These are phyloP conservation scores for Sordariomycetes sp. DNA, from an alignment of 2,329 filamentous ascomycete genomes.

Conservation along the genomic window DNA sequence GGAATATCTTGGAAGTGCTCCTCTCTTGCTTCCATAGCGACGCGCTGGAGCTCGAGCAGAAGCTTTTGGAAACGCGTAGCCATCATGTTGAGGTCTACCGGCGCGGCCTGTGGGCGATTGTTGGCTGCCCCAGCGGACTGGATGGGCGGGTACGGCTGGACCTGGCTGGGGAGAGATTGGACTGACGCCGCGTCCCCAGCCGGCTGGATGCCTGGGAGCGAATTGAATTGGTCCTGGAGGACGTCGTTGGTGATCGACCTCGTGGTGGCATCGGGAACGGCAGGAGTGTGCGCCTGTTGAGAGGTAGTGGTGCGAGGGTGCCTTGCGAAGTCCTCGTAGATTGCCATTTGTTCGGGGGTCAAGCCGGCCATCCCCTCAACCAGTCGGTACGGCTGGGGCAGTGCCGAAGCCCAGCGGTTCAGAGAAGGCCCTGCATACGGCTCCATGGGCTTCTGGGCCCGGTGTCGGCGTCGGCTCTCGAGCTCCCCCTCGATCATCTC, in stretches of 20 bases:
- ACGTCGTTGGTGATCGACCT: conserved; percentile 50
- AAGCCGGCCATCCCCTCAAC: conserved; percentile 56
- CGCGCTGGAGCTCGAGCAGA: conserved; percentile 40
- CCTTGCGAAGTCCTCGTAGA: conserved; percentile 91
- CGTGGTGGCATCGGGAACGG: conserved; percentile 42
- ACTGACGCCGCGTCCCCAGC: conserved; percentile 45
- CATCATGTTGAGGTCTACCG: conserved; percentile 37
- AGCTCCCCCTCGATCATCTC: conserved; percentile 77
- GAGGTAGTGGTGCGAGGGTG: conserved; percentile 55
- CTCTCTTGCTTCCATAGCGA: conserved; percentile 37
- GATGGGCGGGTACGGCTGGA: conserved; percentile 41
- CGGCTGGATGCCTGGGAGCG: conserved; percentile 43
- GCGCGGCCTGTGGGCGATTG: conserved; percentile 32
- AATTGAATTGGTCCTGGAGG: conserved; percentile 46
- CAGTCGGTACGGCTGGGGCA: conserved; percentile 86
- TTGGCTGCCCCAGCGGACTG: conserved; percentile 30
- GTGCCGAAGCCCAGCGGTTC: conserved; percentile 85
- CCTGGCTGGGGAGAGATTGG: conserved; percentile 36
- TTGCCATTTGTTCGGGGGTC: conserved; percentile 83
- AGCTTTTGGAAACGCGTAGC: conserved; percentile 44
- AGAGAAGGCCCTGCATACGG: conserved; percentile 72
- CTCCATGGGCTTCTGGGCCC: conserved; percentile 62
- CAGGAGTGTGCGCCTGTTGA: conserved; percentile 40
- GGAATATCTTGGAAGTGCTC: conserved; percentile 48
- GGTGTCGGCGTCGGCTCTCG: conserved; percentile 64